Evolutionary conservation across 1,284 basidiomycete genomes (phyloP), one percentile per base, ranked within the genome.

Genomic region (Coniferiporia weirii): DNA sequence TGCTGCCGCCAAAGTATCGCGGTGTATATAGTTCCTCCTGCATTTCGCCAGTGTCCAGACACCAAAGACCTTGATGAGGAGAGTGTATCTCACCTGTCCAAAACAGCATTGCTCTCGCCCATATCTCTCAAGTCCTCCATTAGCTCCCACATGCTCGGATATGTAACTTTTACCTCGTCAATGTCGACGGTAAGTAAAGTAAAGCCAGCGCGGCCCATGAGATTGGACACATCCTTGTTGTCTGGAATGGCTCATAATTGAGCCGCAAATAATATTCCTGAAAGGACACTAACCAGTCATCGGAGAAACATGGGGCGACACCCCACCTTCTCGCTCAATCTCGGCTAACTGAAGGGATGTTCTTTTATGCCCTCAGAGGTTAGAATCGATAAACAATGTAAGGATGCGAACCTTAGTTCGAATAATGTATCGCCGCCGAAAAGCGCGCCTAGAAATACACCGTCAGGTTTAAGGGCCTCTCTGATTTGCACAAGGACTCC

Each of bases 401-500:
- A 49, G 19, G 0, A 9, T 13, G 60, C 65, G 58, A 62, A 88
- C 91, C 91, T 79, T 6, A 99, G 78, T 75, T 99, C 97, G 67
- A 98, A 99, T 1, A 99, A 77, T 0, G 95, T 97, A 63, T 99
- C 97, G 6, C 97, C 96, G 17, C 97, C 97, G 60, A 97, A 85
- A 74, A 99, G 89, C 7, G 95, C 93, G 19, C 89, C 95, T 13
- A 99, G 79, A 69, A 99, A 98, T 34, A 98, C 84, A 0, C 96
- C 97, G 70, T 99, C 97, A 0, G 95, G 93, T 67, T 87, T 81
- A 13, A 99, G 75, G 2, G 89, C 84, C 71, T 94, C 86, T 65
- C 83, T 84, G 60, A 98, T 92, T 70, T 99, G 97, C 10, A 95
- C 82, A 27, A 99, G 80, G 0, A 87, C 79, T n/a, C 94, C 95